Evolutionary conservation across 148 eudicot genomes (phyloP), one percentile per base, ranked within the genome.

Genomic region (Dysphania ambrosioides): DNA sequence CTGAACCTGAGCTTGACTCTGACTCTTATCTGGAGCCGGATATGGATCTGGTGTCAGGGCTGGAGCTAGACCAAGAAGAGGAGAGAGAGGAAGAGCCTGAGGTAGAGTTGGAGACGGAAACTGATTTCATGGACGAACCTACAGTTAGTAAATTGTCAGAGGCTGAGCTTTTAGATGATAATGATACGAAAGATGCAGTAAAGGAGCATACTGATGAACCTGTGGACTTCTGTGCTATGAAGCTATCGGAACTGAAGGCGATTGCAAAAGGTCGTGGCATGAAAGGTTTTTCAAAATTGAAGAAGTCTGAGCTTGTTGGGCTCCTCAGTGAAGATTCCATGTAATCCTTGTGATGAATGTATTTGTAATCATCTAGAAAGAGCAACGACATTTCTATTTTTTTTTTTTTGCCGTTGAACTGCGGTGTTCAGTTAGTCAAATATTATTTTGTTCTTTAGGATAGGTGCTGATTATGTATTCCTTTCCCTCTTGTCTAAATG

Each of bases 251-350:
- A 71, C 68, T 96, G 83, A 89, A 89, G 77, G 90, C 85, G 16
- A 44, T 96, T 44, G 97, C 99, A n/a, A 96, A 92, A 82, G 78
- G 91, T 24, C 88, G 94, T 31, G 94, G 99, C 60, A 21, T 90
- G 79, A 96, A 89, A 82, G 90, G 96, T 61, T 88, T 72, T 73
- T 90, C 97, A 24, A 96, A 83, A 89, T 80, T 96, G 87, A 96
- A 92, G 84, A 92, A 92, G 80, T 76, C 67, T 0, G 94, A 90
- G 47, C 93, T 96, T 30, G 44, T 96, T 65, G 97, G 85, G 70
- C 75, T 90, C 87, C 89, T 96, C 51, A 80, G 79, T 79, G 89
- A 84, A 23, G 79, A 80, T 71, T 34, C 79, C 26, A 75, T 68
- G 24, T 80, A 42, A 42, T 29, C 75, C 71, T 30, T 55, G 57